Evolutionary conservation across 2,329 filamentous ascomycete species (phyloP).

Genomic region (Macrophomina phaseolina): DNA sequence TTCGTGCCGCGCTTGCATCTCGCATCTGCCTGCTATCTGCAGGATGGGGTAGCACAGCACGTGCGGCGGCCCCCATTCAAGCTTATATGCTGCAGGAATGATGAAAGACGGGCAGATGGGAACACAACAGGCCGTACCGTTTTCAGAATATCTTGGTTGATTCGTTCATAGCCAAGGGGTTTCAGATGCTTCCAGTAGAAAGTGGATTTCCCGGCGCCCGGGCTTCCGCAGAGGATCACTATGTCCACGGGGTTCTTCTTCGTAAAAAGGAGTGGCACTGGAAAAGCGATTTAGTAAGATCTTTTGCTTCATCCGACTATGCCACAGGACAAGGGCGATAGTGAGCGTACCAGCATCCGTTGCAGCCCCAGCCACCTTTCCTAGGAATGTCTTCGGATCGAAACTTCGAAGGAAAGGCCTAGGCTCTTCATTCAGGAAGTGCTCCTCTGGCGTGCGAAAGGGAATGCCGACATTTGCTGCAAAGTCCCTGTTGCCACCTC

Average conservation of each 20-base stretch:
- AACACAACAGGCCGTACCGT: constrained; percentile 54
- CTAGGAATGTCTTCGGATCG: constrained; percentile 67
- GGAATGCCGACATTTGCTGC: constrained; percentile 81
- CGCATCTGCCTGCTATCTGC: constrained; percentile 7
- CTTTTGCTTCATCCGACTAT: constrained; percentile 1
- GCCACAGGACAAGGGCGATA: constrained; percentile 11
- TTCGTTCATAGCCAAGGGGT: constrained; percentile 78
- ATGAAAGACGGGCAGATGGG: constrained; percentile 26
- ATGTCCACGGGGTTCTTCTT: constrained; percentile 74
- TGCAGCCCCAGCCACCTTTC: constrained; percentile 32
- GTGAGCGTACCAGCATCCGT: constrained; percentile 43
- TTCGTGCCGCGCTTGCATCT: constrained; percentile 28
- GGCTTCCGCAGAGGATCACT: constrained; percentile 85
- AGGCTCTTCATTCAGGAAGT: constrained; percentile 73
- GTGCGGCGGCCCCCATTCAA: constrained; percentile 32
- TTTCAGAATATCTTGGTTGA: constrained; percentile 91
- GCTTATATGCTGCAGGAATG: constrained; percentile 19
- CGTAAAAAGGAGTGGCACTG: constrained; percentile 49
- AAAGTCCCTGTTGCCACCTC: constrained; percentile 66
- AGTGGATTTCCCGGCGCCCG: constrained; percentile 89
- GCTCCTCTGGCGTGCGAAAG: constrained; percentile 91
- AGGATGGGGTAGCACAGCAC: constrained; percentile 30
- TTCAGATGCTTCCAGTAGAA: constrained; percentile 82
- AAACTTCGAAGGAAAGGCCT: constrained; percentile 73
- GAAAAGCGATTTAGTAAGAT: constrained; percentile 10